Evolutionary conservation across 1,139 yeast genomes (phyloP), one percentile per base, ranked within the genome.

Genomic region (Blastobotrys serpentis): DNA sequence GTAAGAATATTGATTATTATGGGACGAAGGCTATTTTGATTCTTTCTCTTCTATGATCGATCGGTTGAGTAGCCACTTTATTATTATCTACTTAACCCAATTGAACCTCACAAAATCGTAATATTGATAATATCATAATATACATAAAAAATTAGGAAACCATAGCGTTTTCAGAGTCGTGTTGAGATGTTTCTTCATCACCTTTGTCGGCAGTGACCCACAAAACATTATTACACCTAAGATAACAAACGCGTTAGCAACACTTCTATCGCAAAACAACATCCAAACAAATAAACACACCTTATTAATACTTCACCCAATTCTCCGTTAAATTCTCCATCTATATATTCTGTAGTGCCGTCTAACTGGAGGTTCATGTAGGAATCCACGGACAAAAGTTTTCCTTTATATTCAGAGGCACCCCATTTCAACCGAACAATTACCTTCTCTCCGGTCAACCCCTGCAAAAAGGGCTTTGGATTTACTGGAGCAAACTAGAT

Each of bases 351-450:
- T 47, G 73, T 77, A 1, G 95, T 84, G 30, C 82, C 78, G 37
- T 78, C 82, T 37, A 92, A 71, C 63, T 88, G 90, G 34, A 92
- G 59, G 62, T 92, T 94, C 92, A 94, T 92, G 69, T 92, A 94
- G 59, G 88, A 87, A 65, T 92, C 99, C 23, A 88, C 85, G 1
- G 96, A 82, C 13, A 82, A 70, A 43, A 92, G 75, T n/a, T 67
- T 76, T 0, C 98, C 98, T 52, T 73, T 77, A 68, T 92, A 92
- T 64, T 89, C 95, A n/a, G 96, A 86, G 56, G 79, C 80, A 63
- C 89, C 92, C 86, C 96, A 94, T 67, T 92, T 92, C 54, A 92
- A 76, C 48, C 92, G 79, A n/a, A 92, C 95, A n/a, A 84, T 70
- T 13, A 92, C 89, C 18, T 72, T 73, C 53, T 82, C 76, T 50